A percentile compares a stretch with the other conserved stretches of the same genome.
phyloP scores from a whole-genome alignment of 1,139 yeast genomes.

The Geotrichum klebahnii region DNA sequence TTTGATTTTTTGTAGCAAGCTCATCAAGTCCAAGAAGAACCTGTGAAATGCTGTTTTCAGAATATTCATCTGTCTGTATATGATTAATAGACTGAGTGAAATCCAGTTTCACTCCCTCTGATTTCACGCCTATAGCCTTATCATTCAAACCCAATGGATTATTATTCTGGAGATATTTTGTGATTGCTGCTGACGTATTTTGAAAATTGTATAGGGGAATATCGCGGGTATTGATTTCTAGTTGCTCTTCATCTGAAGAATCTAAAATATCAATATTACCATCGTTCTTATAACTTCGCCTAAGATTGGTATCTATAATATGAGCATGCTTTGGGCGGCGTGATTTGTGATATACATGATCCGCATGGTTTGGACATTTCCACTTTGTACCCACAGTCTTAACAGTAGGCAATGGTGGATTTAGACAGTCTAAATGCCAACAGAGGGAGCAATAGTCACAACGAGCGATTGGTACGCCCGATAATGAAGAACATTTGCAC shows the following conservation, averaged over 20 bases:
- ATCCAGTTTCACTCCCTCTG: slow-evolving; percentile 67
- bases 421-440: slow-evolving; percentile 90
- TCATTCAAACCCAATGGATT: no score
- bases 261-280: slow-evolving; percentile 62
- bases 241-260: slow-evolving; percentile 38
- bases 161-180: no score
- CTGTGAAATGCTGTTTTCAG: slow-evolving; percentile 30
- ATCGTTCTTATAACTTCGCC: slow-evolving; percentile 60
- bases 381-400: slow-evolving; percentile 79
- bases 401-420: slow-evolving; percentile 69
- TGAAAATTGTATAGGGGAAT: slow-evolving; percentile 40
- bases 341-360: slow-evolving; percentile 34
- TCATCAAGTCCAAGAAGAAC: slow-evolving; percentile 37
- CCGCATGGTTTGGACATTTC: slow-evolving; percentile 91
- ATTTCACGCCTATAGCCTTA: no score
- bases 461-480: slow-evolving; percentile 53
- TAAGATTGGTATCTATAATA: slow-evolving; percentile 52
- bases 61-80: slow-evolving; percentile 28
- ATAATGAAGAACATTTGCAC: slow-evolving; percentile 68
- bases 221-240: slow-evolving; percentile 34
- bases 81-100: slow-evolving; percentile 49
- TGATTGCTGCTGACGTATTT: background rate
- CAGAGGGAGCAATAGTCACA: slow-evolving; percentile 85
- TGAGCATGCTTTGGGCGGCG: slow-evolving; percentile 55
- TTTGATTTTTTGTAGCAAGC: slow-evolving; percentile 34